Conservation (phyloP, 2,329 filamentous ascomycete genomes). For the Mariannaea elegans region DNA sequence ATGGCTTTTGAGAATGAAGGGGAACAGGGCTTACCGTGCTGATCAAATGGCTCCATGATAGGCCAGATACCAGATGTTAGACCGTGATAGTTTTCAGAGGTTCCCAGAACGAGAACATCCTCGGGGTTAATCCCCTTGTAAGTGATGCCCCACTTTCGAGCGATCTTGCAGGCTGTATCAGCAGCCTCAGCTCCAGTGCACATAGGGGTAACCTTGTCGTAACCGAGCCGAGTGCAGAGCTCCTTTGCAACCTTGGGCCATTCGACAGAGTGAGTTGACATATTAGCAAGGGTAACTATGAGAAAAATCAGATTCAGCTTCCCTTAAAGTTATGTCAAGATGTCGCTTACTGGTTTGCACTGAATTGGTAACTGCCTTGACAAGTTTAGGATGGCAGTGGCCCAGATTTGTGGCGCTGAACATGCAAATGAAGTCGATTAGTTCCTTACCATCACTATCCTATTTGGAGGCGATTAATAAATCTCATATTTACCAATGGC, state of each 20-base stretch:
- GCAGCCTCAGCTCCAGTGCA: conserved; percentile 29
- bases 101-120: conserved; percentile 26
- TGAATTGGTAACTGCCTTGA: conserved; percentile 18
- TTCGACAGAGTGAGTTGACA: conserved; percentile 14
- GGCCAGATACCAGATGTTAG: conserved; percentile 26
- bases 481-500: background rate
- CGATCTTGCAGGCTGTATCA: conserved; percentile 30
- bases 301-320: background rate
- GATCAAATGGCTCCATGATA: conserved; percentile 21
- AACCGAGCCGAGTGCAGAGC: conserved; percentile 24
- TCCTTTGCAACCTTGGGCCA: conserved; percentile 26
- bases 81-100: conserved; percentile 29
- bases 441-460: conserved; percentile 23
- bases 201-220: conserved; percentile 28
- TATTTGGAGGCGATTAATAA: background rate
- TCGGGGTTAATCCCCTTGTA: conserved; percentile 20
- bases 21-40: conserved; percentile 3
- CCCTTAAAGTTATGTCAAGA: too few relatives aligned
- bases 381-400: conserved; percentile 22
- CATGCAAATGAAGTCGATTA: conserved; percentile 25
- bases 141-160: conserved; percentile 28
- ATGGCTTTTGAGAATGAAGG: too few relatives aligned
- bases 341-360: conserved; percentile 11
- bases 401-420: conserved; percentile 26
- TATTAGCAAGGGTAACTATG: conserved; percentile 25